Evolutionary conservation across 2,329 filamentous ascomycete genomes (phyloP).

Genomic region (Leptographium wingfieldii): DNA sequence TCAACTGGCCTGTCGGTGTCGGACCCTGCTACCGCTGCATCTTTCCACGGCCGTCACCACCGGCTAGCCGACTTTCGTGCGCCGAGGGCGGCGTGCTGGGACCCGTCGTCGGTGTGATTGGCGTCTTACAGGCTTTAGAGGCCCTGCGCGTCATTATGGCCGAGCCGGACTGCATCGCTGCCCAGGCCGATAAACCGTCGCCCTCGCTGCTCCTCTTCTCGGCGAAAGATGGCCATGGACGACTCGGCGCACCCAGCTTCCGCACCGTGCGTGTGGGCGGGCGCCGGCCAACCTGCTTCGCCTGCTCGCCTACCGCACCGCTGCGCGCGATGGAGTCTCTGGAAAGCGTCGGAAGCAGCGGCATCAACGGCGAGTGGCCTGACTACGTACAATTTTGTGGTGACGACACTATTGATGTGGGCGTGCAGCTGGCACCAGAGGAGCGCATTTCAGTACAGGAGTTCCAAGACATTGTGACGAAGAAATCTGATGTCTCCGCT

Average conservation of each 20-base stretch:
- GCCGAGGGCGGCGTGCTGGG: constrained; percentile 89
- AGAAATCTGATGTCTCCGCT: background rate
- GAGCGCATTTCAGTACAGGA: constrained; percentile 56
- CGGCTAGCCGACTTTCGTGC: constrained; percentile 71
- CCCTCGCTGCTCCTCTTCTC: constrained; percentile 35
- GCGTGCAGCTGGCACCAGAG: constrained; percentile 37
- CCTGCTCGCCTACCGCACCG: constrained; percentile 53
- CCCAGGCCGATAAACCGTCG: constrained; percentile 1
- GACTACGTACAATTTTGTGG: constrained; percentile 85
- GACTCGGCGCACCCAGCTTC: constrained; percentile 33
- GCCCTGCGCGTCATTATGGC: constrained; percentile 66
- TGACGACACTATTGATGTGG: constrained; percentile 6
- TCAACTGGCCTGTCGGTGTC: constrained; percentile 68
- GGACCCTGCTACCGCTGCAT: constrained; percentile 91
- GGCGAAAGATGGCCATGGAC: constrained; percentile 23
- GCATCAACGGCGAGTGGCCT: constrained; percentile 48
- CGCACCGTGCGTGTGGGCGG: constrained; percentile 62
- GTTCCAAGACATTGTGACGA: constrained; percentile 28
- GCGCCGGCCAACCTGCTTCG: constrained; percentile 57
- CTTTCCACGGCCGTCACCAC: constrained; percentile 76
- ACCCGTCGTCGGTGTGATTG: constrained; percentile 87
- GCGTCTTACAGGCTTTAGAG: constrained; percentile 81
- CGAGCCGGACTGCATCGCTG: background rate
- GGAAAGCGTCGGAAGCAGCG: constrained; percentile 31
- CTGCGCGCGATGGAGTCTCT: constrained; percentile 24